These are phyloP conservation scores for Aspergillus heteromorphus DNA, from an alignment of 495 filamentous ascomycete genomes.

Conservation along the genomic window DNA sequence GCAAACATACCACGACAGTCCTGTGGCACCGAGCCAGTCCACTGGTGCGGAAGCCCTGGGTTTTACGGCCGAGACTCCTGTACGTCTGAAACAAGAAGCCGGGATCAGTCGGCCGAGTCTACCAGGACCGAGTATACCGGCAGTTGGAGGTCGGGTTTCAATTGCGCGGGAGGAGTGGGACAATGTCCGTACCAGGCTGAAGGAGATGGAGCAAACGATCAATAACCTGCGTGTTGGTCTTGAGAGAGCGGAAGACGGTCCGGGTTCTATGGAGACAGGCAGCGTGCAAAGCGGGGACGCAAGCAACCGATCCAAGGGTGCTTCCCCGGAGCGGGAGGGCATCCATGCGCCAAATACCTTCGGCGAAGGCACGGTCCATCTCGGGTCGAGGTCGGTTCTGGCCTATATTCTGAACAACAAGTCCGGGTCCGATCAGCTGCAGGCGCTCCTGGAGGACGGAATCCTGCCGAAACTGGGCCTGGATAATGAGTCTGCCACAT, in stretches of 20 bases:
- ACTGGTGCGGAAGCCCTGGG: slow-evolving; percentile 13
- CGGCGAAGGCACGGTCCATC: slow-evolving; percentile 51
- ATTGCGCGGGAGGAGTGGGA: slow-evolving; percentile 46
- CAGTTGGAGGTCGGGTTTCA: slow-evolving; percentile 28
- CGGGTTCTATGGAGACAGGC: slow-evolving; percentile 26
- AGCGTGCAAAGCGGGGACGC: slow-evolving; percentile 60
- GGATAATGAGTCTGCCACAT: slow-evolving; percentile 75
- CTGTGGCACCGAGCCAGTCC: slow-evolving; percentile 13
- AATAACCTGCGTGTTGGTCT: slow-evolving; percentile 35
- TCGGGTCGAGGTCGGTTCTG: slow-evolving; percentile 55
- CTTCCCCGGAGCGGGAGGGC: slow-evolving; percentile 46
- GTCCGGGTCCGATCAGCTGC: slow-evolving; percentile 61
- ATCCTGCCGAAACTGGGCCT: slow-evolving; percentile 77
- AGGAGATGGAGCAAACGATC: slow-evolving; percentile 41
- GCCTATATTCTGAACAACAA: slow-evolving; percentile 56
- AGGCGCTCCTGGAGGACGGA: slow-evolving; percentile 64
- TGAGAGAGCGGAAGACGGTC: slow-evolving; percentile 34
- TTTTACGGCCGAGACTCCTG: slow-evolving; percentile 20
- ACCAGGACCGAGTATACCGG: slow-evolving; percentile 16
- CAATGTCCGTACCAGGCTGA: slow-evolving; percentile 37
- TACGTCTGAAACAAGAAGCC: slow-evolving; percentile 26
- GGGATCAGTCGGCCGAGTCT: slow-evolving; percentile 18
- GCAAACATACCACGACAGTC: slow-evolving; percentile 29
- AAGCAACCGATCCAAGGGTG: slow-evolving; percentile 33
- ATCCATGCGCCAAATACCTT: slow-evolving; percentile 50